A percentile compares a stretch with the other conserved stretches of the same genome.
Conservation (phyloP, 2,329 filamentous ascomycete species). For the Fusarium dimerum region DNA sequence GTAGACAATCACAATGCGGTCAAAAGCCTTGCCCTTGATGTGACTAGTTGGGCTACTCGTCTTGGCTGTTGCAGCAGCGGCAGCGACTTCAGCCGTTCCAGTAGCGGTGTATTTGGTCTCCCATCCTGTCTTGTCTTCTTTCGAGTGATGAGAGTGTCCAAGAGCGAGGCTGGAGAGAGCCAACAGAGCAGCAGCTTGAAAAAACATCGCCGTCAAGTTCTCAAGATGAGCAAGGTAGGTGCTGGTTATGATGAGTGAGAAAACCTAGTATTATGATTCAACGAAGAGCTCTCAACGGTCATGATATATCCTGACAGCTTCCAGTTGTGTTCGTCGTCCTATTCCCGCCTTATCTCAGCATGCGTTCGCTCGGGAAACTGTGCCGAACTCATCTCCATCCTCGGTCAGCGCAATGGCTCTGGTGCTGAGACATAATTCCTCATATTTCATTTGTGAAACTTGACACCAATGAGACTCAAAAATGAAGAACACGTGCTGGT, state of each 20-base stretch:
- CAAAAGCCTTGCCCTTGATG: constrained; percentile 70
- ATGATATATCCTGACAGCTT: too few species aligned
- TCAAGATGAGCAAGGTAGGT: too few species aligned
- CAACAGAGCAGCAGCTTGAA: constrained; percentile 23
- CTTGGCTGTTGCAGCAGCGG: constrained; percentile 60
- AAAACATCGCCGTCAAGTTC: constrained; percentile 14
- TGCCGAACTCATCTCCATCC: constrained; percentile 15
- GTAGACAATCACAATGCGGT: constrained; percentile 74
- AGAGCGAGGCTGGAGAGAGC: constrained; percentile 29
- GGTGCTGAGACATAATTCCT: background rate
- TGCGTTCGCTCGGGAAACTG: constrained; percentile 1
- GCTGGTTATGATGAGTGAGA: too few species aligned
- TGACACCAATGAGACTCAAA: constrained; percentile 11
- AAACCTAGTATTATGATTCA: too few species aligned
- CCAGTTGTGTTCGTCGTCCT: too few species aligned
- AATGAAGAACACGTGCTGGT: constrained; percentile 15
- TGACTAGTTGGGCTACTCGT: constrained; percentile 61
- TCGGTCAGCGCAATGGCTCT: constrained; percentile 11
- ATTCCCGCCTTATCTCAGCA: too few species aligned
- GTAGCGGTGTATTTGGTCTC: constrained; percentile 53
- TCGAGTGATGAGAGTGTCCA: constrained; percentile 16
- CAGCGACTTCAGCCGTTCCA: constrained; percentile 49
- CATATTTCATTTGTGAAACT: background rate
- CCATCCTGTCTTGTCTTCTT: constrained; percentile 27
- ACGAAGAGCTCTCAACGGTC: too few species aligned